Conservation (phyloP, 2,329 filamentous ascomycete genomes). For the Cladosporium sp. region DNA sequence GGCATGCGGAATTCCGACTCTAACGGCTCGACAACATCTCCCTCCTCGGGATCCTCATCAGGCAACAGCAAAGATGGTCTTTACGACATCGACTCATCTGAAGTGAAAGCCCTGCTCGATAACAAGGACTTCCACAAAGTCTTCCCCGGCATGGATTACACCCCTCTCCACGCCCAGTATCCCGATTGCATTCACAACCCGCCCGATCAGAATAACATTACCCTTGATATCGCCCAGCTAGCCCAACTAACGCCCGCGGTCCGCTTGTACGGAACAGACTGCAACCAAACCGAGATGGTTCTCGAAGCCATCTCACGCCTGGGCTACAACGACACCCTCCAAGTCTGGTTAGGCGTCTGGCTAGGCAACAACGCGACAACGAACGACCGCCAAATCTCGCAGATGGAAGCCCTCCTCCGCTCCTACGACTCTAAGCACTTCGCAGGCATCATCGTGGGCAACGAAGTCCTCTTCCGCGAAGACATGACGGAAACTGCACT, state of each 20-base stretch:
- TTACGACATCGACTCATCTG: slow-evolving; percentile 61
- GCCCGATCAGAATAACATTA: slow-evolving; percentile 91
- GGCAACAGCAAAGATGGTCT: slow-evolving; percentile 51
- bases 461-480: slow-evolving; percentile 58
- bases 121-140: slow-evolving; percentile 84
- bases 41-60: slow-evolving; percentile 14
- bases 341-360: slow-evolving; percentile 94
- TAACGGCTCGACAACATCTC: slow-evolving; percentile 18
- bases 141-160: slow-evolving; percentile 94
- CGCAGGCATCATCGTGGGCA: slow-evolving; percentile 60
- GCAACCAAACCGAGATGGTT: slow-evolving; percentile 95
- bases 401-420: slow-evolving; percentile 82
- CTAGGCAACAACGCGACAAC: slow-evolving; percentile 80
- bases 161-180: slow-evolving; percentile 85
- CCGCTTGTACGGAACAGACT: slow-evolving; percentile 90
- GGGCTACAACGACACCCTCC: slow-evolving; percentile 66
- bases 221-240: slow-evolving; percentile 82
- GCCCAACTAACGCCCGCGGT: slow-evolving; percentile 86
- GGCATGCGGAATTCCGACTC: slow-evolving; percentile 42
- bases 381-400: slow-evolving; percentile 72
- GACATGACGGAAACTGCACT: slow-evolving; percentile 65
- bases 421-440: slow-evolving; percentile 51
- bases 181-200: slow-evolving; percentile 73
- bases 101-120: slow-evolving; percentile 78
- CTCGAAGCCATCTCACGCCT: slow-evolving; percentile 75